phyloP scores from a whole-genome alignment of 768 basidiomycete genomes.

The Serendipita sp. region DNA sequence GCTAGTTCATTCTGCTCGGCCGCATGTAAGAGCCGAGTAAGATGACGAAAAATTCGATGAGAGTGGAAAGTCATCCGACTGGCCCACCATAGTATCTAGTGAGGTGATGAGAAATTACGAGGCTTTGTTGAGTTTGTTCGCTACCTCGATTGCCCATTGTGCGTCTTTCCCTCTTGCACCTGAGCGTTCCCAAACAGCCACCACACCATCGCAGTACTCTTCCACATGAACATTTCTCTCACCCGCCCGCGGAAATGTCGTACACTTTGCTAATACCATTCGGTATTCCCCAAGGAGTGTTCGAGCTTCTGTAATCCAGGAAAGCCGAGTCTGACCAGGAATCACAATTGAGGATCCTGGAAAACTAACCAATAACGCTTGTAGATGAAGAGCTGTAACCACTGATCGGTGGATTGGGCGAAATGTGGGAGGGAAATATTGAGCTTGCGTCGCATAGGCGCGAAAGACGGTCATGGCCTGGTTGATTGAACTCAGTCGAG shows the following conservation, averaged over 20 bases:
- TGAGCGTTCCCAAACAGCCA: conserved; percentile 66
- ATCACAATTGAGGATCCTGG: conserved; percentile 14
- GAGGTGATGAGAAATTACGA: not conserved
- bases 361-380: conserved; percentile 40
- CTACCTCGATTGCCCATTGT: conserved; percentile 69
- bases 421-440: conserved; percentile 67
- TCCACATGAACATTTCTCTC: conserved; percentile 64
- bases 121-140: conserved; percentile 19
- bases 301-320: conserved; percentile 52
- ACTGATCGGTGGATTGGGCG: conserved; percentile 59
- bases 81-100: conserved; percentile 82
- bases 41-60: conserved; percentile 67
- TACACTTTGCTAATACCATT: conserved; percentile 47
- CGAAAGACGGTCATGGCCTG: conserved; percentile 45
- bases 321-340: conserved; percentile 21
- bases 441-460: conserved; percentile 44
- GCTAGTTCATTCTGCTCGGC: conserved; percentile 47
- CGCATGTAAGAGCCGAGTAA: conserved; percentile 56
- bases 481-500: conserved; percentile 26
- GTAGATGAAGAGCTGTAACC: conserved; percentile 54
- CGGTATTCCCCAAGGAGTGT: conserved; percentile 59
- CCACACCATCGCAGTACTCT: conserved; percentile 66
- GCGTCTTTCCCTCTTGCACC: conserved; percentile 47
- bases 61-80: conserved; percentile 91
- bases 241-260: conserved; percentile 68